Base-by-base conservation (phyloP, 1,139 yeast genomes). In the Groenewaldozyma auringiensis region DNA sequence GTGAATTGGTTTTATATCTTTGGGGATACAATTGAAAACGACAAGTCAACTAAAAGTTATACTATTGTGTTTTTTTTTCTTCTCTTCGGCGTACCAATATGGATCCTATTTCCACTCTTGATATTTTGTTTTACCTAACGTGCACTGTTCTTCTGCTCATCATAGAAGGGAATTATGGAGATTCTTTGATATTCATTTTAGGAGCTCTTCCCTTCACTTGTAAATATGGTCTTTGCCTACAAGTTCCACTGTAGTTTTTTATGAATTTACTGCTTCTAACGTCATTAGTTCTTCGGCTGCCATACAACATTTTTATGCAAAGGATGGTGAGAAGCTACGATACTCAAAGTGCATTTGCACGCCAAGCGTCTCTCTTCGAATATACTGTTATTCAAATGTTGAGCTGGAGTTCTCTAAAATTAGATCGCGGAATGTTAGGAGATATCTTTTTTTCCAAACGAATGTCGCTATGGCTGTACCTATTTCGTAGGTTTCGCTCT, bases 281-380 rank as follows among this genome's bases (percentile, higher is more conserved):
- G 9, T 8, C 25, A 13, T 16, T 37, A 32, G 49, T 37, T 17
- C 29, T 44, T 3, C 16, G 47, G 31, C 48, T 58, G n/a, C 63
- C 63, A 1, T 37, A 43, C 21, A 50, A 47, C 8, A 21, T 54
- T 8, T 44, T 58, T 22, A 40, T 41, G 40, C 55, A 57, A 32
- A 35, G 60, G 14, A 39, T 53, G 16, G 27, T 57, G 13, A 44
- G 54, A 9, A 50, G 50, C 33, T 56, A 53, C 31, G 60, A 58
- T 36, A 50, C 56, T 20, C 53, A 59, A 27, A 48, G 57, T 18
- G 54, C 54, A 21, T 61, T 55, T 42, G 54, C 56, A 3, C 51
- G 56, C 16, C 49, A 54, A 16, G 50, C 62, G 13, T 48, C 62
- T 3, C 41, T 57, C n/a, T 53, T 49, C 21, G 65, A 61, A 40